Percentiles rank a stretch among this genome's conserved stretches.
Conservation (phyloP, 2,329 filamentous ascomycete genomes). For the Aspergillus floridensis region DNA sequence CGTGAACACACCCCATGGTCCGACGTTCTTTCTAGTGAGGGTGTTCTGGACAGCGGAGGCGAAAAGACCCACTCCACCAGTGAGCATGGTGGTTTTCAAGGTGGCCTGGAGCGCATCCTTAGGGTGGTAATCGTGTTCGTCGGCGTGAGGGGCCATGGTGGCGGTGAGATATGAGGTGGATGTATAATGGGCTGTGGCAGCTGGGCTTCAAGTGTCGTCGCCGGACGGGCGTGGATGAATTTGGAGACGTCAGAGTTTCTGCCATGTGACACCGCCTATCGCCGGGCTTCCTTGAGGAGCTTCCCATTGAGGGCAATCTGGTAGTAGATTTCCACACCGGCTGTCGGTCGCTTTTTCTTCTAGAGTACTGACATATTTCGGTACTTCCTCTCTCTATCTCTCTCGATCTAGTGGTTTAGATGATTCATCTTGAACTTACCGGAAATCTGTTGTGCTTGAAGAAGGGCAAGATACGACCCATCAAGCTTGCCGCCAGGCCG, state of each 20-base stretch:
- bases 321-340: slow-evolving; percentile 6
- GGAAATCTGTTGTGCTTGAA: not conserved
- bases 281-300: slow-evolving; percentile 15
- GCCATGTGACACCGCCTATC: slow-evolving; percentile 26
- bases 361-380: not conserved
- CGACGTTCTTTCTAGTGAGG: slow-evolving; percentile 76
- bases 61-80: slow-evolving; percentile 67
- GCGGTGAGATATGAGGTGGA: slow-evolving; percentile 21
- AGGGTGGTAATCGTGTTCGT: slow-evolving; percentile 61
- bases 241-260: slow-evolving; percentile 27
- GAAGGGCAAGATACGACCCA: not conserved
- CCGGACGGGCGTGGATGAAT: slow-evolving; percentile 22
- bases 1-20: slow-evolving; percentile 76
- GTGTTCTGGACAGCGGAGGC: slow-evolving; percentile 82
- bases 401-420: too few relatives aligned
- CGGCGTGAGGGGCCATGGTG: slow-evolving; percentile 50
- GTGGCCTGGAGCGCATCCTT: slow-evolving; percentile 71
- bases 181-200: slow-evolving; percentile 21
- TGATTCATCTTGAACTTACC: not conserved
- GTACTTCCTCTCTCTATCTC: not conserved
- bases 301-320: slow-evolving; percentile 11
- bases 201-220: slow-evolving; percentile 27
- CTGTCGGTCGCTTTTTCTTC: not conserved
- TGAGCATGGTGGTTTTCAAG: slow-evolving; percentile 63
- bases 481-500: slow-evolving; percentile 19